Conservation (phyloP, 768 basidiomycete species). For the Cubamyces sp. region DNA sequence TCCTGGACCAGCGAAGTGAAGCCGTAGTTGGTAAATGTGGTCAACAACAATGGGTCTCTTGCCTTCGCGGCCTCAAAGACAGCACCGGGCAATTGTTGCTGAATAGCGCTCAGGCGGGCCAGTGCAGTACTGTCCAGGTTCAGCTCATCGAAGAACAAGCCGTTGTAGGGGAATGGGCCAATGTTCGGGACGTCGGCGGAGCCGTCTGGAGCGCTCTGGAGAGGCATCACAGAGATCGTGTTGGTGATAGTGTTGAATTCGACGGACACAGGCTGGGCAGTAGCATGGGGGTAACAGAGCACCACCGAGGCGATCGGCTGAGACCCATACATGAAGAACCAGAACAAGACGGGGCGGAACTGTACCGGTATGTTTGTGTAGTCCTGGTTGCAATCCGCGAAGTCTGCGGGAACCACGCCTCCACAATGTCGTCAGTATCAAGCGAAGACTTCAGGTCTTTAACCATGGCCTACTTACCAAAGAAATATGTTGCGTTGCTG, state of each 20-base stretch:
- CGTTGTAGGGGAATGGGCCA: constrained; percentile 55
- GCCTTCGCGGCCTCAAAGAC: constrained; percentile 51
- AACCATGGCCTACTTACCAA: too few species aligned
- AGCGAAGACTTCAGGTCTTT: too few species aligned
- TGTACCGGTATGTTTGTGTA: constrained; percentile 33
- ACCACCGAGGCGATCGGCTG: constrained; percentile 46
- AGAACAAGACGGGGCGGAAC: constrained; percentile 56
- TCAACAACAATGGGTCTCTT: constrained; percentile 42
- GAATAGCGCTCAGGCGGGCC: constrained; percentile 47
- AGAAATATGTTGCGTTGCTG: constrained; percentile 44
- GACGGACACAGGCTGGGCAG: constrained; percentile 49
- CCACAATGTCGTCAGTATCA: too few species aligned
- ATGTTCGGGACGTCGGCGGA: constrained; percentile 47
- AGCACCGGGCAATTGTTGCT: constrained; percentile 54
- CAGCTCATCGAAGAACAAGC: constrained; percentile 49
- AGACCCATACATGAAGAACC: constrained; percentile 57
- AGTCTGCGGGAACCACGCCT: constrained; percentile 19
- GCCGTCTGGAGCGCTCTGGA: constrained; percentile 46
- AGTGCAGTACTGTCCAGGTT: constrained; percentile 43
- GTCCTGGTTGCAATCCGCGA: constrained; percentile 29
- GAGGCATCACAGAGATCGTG: constrained; percentile 45
- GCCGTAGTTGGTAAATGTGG: constrained; percentile 41
- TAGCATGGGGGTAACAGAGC: constrained; percentile 50
- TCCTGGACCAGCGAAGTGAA: constrained; percentile 44
- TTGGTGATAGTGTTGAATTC: constrained; percentile 50